Evolutionary conservation across 2,329 filamentous ascomycete genomes (phyloP).

Genomic region (Penicillium thymicola): DNA sequence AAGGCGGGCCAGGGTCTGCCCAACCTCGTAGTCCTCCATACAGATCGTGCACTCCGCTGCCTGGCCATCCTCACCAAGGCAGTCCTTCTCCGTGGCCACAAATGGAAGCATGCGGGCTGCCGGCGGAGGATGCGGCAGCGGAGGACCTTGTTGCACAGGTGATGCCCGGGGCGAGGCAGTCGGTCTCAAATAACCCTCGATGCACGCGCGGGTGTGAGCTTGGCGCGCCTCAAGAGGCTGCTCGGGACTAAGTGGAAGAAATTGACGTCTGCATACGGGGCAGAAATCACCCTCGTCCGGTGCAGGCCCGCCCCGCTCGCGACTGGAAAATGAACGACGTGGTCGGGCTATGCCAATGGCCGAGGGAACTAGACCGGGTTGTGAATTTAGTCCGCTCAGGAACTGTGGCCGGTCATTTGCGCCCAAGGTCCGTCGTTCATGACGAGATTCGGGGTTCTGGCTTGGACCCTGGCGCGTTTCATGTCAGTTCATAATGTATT

Average conservation of each 20-base stretch:
- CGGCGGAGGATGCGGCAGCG: conserved; percentile 21
- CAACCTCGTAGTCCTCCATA: conserved; percentile 61
- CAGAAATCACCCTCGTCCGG: conserved; percentile 46
- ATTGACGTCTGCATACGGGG: conserved; percentile 43
- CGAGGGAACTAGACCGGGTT: neutral
- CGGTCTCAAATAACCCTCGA: conserved; percentile 34
- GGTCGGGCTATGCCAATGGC: neutral
- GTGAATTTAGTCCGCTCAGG: conserved; percentile 8
- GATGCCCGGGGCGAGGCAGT: conserved; percentile 14
- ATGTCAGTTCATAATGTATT: neutral
- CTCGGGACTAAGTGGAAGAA: conserved; percentile 39
- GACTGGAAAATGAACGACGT: neutral
- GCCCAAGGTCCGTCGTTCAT: conserved; percentile 27
- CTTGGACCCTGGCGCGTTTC: conserved; percentile 1
- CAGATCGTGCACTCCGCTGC: conserved; percentile 61
- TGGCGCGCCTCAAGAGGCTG: conserved; percentile 43
- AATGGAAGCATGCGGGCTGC: conserved; percentile 47
- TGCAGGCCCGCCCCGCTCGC: conserved; percentile 5
- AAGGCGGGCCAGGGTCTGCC: conserved; percentile 57
- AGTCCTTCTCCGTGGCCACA: conserved; percentile 62
- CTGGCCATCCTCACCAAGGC: conserved; percentile 52
- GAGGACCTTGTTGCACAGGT: conserved; percentile 15
- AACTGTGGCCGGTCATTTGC: conserved; percentile 22
- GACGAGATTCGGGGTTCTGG: conserved; percentile 10
- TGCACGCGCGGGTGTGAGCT: conserved; percentile 46